These are phyloP conservation scores for Phoma sp. DNA, from an alignment of 2,329 filamentous ascomycete genomes.

Conservation along the genomic window DNA sequence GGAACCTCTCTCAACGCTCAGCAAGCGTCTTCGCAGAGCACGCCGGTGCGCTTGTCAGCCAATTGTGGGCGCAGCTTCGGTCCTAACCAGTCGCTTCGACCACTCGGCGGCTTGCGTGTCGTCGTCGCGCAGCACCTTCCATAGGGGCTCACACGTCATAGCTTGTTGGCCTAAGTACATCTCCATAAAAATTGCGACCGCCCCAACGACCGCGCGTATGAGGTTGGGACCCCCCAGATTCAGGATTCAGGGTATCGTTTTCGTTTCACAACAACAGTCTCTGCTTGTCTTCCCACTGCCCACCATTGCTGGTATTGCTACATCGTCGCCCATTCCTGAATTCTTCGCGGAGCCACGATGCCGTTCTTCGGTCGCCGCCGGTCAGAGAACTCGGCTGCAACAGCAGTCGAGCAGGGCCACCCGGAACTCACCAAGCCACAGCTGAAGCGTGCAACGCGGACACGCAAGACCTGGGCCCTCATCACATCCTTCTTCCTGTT, in stretches of 20 bases:
- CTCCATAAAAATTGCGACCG: slow-evolving; percentile 21
- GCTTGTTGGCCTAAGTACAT: slow-evolving; percentile 7
- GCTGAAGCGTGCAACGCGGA: slow-evolving; percentile 51
- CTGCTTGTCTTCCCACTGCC: not conserved
- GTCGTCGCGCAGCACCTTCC: slow-evolving; percentile 14
- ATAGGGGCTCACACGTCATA: slow-evolving; percentile 17
- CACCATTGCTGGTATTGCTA: not conserved
- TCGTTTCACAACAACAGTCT: slow-evolving; percentile 10
- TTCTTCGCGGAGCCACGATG: slow-evolving; percentile 17
- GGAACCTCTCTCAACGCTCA: slow-evolving; percentile 12
- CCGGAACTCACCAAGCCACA: slow-evolving; percentile 45
- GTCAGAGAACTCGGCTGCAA: slow-evolving; percentile 27
- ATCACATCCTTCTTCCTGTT: slow-evolving; percentile 74
- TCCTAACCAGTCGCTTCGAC: slow-evolving; percentile 8
- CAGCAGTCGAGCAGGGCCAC: slow-evolving; percentile 17
- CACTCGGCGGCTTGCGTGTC: slow-evolving; percentile 16
- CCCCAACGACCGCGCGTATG: slow-evolving; percentile 17
- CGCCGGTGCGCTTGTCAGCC: slow-evolving; percentile 10
- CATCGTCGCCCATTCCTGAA: slow-evolving; percentile 3
- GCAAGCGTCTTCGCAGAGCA: slow-evolving; percentile 7
- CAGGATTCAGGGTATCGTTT: slow-evolving; percentile 1
- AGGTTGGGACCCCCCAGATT: slow-evolving; percentile 14
- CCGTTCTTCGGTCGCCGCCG: slow-evolving; percentile 34
- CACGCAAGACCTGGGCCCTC: slow-evolving; percentile 66
- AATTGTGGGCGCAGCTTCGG: slow-evolving; percentile 12